Percentiles rank a stretch among this genome's conserved stretches.
These are phyloP conservation scores for Jatropha multifida DNA, from an alignment of 441 rosid genomes.

Conservation along the genomic window DNA sequence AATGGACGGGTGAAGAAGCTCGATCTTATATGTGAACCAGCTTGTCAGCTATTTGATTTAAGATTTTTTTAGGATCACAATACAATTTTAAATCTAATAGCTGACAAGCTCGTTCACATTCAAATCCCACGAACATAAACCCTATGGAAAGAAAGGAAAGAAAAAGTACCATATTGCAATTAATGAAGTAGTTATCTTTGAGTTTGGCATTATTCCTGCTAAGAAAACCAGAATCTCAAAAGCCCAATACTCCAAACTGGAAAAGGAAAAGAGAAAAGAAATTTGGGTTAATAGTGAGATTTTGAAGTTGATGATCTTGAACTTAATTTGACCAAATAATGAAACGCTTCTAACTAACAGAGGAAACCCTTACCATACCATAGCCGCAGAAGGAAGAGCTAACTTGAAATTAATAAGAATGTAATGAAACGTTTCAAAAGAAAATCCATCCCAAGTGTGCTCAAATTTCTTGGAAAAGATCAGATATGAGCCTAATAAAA, in stretches of 20 bases:
- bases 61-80: too few species aligned
- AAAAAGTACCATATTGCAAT: constrained; percentile 60
- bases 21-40: too few species aligned
- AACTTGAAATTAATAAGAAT: constrained; percentile 37
- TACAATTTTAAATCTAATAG: too few species aligned
- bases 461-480: constrained; percentile 37
- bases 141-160: too few species aligned
- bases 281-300: too few species aligned
- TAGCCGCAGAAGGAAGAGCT: constrained; percentile 71
- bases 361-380: constrained; percentile 59
- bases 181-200: constrained; percentile 52
- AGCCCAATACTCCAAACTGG: constrained; percentile 77
- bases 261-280: background rate
- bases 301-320: too few species aligned
- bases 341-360: too few species aligned
- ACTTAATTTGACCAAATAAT: too few species aligned
- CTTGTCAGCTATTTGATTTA: too few species aligned
- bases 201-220: constrained; percentile 66
- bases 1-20: too few species aligned
- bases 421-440: constrained; percentile 39
- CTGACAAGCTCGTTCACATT: too few species aligned
- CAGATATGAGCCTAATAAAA: constrained; percentile 47
- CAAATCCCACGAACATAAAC: too few species aligned
- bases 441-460: constrained; percentile 64
- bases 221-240: constrained; percentile 64